Evolutionary conservation across 805 yeast genomes (phyloP).

Genomic region (Nakazawaea ernobii): DNA sequence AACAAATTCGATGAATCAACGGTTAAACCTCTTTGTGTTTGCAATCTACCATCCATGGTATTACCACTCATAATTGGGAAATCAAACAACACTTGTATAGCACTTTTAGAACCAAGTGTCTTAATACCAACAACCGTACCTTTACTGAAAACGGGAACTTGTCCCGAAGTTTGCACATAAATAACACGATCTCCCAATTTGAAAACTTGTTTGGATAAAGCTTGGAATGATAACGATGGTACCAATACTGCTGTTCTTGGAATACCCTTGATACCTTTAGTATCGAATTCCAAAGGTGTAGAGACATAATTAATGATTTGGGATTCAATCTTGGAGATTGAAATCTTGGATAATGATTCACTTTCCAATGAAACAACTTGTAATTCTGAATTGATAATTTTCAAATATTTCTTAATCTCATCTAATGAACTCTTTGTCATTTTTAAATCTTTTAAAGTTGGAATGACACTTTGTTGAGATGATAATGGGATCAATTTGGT

Average conservation of each 20-base stretch:
- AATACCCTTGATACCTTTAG: constrained; percentile 67
- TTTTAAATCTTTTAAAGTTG: constrained; percentile 30
- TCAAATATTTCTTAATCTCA: constrained; percentile 36
- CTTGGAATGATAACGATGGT: constrained; percentile 66
- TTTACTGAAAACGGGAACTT: constrained; percentile 77
- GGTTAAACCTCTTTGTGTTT: constrained; percentile 75
- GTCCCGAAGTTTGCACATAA: constrained; percentile 80
- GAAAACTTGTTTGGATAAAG: constrained; percentile 70
- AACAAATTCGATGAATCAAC: constrained; percentile 78
- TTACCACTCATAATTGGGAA: constrained; percentile 77
- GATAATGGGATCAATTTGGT: constrained; percentile 17
- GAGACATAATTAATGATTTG: constrained; percentile 42
- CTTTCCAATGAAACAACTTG: constrained; percentile 68
- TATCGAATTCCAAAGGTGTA: constrained; percentile 37
- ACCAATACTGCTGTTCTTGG: constrained; percentile 80
- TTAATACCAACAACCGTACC: constrained; percentile 81
- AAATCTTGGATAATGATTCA: constrained; percentile 65
- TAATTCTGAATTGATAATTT: constrained; percentile 40
- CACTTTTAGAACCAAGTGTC: constrained; percentile 53
- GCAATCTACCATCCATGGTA: constrained; percentile 70
- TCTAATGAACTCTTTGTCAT: constrained; percentile 37
- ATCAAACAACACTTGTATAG: constrained; percentile 80
- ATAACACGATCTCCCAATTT: constrained; percentile 86
- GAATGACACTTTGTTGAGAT: constrained; percentile 24
- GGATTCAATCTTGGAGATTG: constrained; percentile 63